A percentile compares a stretch with the other conserved stretches of the same genome.
Conservation (phyloP, 495 filamentous ascomycete species). For the Tuber melanosporum region DNA sequence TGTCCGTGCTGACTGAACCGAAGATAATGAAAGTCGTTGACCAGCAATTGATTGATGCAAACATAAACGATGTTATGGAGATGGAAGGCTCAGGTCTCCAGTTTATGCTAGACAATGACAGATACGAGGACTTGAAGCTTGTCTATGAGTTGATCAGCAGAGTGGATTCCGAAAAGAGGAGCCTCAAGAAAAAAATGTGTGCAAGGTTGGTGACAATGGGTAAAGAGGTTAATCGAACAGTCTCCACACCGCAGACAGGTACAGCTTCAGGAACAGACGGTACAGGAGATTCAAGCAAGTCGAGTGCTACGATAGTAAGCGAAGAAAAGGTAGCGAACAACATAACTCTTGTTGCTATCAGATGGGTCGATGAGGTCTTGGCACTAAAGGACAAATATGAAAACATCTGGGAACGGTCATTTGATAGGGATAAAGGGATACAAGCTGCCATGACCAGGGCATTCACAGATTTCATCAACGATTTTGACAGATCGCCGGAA, state of each 20-base stretch:
- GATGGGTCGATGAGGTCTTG: slow-evolving; percentile 91
- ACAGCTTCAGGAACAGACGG: slow-evolving; percentile 37
- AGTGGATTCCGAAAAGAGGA: slow-evolving; percentile 67
- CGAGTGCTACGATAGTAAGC: slow-evolving; percentile 32
- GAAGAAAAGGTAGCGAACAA: slow-evolving; percentile 51
- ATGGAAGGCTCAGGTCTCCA: slow-evolving; percentile 77
- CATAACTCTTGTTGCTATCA: slow-evolving; percentile 75
- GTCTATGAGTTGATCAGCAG: slow-evolving; percentile 70
- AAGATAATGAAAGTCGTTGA: slow-evolving; percentile 78
- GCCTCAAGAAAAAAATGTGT: slow-evolving; percentile 63
- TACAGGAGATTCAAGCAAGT: slow-evolving; percentile 26
- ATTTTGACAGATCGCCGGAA: slow-evolving; percentile 73
- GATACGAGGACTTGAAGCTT: slow-evolving; percentile 63
- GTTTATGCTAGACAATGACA: slow-evolving; percentile 87
- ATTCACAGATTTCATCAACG: slow-evolving; percentile 86
- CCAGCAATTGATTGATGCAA: slow-evolving; percentile 64
- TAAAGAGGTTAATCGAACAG: slow-evolving; percentile 62
- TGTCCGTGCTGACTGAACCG: slow-evolving; percentile 60
- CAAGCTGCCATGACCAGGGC: slow-evolving; percentile 75
- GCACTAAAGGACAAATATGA: slow-evolving; percentile 86
- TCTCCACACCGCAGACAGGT: slow-evolving; percentile 18
- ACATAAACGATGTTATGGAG: slow-evolving; percentile 72
- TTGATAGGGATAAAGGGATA: slow-evolving; percentile 66
- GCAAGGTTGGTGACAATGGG: slow-evolving; percentile 73
- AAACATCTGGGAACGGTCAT: slow-evolving; percentile 60